Conservation (phyloP, 345 rosid genomes). For the Boechera retrofracta region DNA sequence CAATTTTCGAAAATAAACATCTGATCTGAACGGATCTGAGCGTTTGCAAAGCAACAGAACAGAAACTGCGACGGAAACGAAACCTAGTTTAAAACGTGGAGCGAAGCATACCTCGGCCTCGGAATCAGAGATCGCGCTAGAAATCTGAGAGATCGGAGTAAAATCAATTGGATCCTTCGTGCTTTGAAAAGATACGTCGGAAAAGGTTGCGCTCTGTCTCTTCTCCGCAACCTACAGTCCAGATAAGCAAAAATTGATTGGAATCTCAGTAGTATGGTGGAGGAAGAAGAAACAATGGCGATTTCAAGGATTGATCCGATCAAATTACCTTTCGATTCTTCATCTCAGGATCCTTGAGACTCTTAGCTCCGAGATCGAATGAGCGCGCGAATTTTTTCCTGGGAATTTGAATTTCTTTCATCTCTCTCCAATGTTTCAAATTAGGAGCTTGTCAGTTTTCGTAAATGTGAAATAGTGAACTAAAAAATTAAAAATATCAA, state of each 20-base stretch:
- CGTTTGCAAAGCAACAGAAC: background rate
- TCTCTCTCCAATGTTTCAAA: conserved; percentile 30
- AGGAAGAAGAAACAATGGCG: conserved; percentile 26
- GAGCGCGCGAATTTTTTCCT: conserved; percentile 43
- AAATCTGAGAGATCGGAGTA: conserved; percentile 32
- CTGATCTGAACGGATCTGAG: conserved; percentile 26
- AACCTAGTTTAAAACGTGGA: conserved; percentile 19
- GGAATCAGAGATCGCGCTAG: conserved; percentile 37
- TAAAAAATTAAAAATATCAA: background rate
- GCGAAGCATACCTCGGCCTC: conserved; percentile 43
- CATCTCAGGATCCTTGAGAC: conserved; percentile 34
- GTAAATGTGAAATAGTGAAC: conserved; percentile 5
- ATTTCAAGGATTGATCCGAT: background rate
- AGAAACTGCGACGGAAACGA: conserved; percentile 12
- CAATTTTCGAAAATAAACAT: conserved; percentile 1
- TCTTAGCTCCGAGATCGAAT: conserved; percentile 32
- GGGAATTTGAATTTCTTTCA: conserved; percentile 48
- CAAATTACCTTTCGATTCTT: conserved; percentile 44
- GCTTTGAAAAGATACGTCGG: conserved; percentile 35
- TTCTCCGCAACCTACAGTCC: conserved; percentile 39
- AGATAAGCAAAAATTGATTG: conserved; percentile 22
- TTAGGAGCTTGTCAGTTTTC: conserved; percentile 11
- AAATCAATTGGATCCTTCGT: conserved; percentile 29
- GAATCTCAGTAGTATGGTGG: conserved; percentile 4
- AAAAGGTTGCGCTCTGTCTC: conserved; percentile 41